Evolutionary conservation across 129 eudicot species (phyloP), one percentile per base, ranked within the genome.

Genomic region (Arctium minus): DNA sequence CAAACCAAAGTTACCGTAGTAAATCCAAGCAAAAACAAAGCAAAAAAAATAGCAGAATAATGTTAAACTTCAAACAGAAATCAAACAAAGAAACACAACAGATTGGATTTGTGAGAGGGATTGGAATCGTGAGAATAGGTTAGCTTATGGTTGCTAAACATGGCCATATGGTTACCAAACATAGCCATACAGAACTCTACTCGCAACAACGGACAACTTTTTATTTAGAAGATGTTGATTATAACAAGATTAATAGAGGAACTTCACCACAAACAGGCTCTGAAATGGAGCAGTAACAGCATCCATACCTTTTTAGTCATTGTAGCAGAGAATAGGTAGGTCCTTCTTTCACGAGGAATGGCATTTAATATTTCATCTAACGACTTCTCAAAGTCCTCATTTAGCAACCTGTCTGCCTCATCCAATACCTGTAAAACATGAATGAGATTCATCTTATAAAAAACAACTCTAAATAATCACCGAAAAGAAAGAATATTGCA

Each of bases 251-350:
- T 29, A 17, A 72, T 3, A n/a, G 31, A 44, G n/a, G 73, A 44
- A 7, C 12, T 44, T 7, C 12, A 10, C 53, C 9, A 7, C 53
- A 5, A 15, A 8, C 8, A 42, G 12, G 0, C 10, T 29, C 12
- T 32, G 8, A 48, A 31, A 50, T 30, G 22, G 29, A 2, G 53
- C 68, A 48, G 56, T 35, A 15, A 79, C 67, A 70, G 5, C 17
- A 69, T 6, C 35, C 80, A 8, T 74, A 93, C 97, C 88, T 93
- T 93, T 82, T 90, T 91, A 13, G 98, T 93, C 97, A 96, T 93
- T n/a, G 99, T 93, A 46, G 97, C 98, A 74, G 99, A 93, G 75
- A 91, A 96, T 33, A 96, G 75, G 85, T 85, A 96, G 27, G 99
- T 96, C 74, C 83, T 91, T 37, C 97, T 81, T 71, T 96, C 93